Evolutionary conservation across 306 rosid species (phyloP).

Genomic region (Phaseolus lunatus): DNA sequence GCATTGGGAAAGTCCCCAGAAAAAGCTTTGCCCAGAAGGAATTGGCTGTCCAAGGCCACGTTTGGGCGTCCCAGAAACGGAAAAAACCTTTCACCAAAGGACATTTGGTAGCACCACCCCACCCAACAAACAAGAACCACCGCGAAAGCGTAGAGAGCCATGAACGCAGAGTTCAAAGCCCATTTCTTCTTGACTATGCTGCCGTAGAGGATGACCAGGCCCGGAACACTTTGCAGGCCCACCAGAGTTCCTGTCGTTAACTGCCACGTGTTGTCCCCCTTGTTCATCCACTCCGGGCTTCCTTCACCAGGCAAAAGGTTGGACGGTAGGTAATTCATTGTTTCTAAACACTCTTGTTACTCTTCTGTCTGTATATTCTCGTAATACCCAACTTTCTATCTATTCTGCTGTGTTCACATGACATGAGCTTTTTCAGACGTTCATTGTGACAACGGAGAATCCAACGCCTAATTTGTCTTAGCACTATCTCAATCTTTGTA

Average conservation of each 20-base stretch:
- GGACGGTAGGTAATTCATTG: background rate
- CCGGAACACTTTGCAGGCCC: slow-evolving; percentile 61
- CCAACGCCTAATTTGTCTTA: background rate
- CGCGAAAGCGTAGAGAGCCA: slow-evolving; percentile 62
- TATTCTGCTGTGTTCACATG: no score
- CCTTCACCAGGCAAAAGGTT: background rate
- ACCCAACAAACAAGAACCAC: slow-evolving; percentile 60
- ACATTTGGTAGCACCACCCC: slow-evolving; percentile 56
- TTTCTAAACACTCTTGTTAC: background rate
- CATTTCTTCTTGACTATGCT: slow-evolving; percentile 64
- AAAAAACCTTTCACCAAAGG: slow-evolving; percentile 38
- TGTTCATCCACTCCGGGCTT: slow-evolving; percentile 57
- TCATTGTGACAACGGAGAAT: slow-evolving; percentile 38
- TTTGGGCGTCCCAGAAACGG: slow-evolving; percentile 48
- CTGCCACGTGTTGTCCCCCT: slow-evolving; percentile 64
- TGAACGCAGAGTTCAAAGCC: slow-evolving; percentile 62
- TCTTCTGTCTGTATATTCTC: background rate
- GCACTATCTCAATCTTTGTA: slow-evolving; percentile 10
- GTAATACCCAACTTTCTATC: no score
- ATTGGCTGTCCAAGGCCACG: slow-evolving; percentile 14
- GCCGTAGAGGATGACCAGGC: slow-evolving; percentile 59
- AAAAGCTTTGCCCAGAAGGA: slow-evolving; percentile 24
- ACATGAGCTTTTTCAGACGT: background rate
- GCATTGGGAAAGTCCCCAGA: slow-evolving; percentile 44
- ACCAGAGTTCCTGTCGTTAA: slow-evolving; percentile 55